Percentiles rank a stretch among this genome's conserved stretches.
phyloP scores from a whole-genome alignment of 495 filamentous ascomycete genomes.

The Daldinia vernicosa region DNA sequence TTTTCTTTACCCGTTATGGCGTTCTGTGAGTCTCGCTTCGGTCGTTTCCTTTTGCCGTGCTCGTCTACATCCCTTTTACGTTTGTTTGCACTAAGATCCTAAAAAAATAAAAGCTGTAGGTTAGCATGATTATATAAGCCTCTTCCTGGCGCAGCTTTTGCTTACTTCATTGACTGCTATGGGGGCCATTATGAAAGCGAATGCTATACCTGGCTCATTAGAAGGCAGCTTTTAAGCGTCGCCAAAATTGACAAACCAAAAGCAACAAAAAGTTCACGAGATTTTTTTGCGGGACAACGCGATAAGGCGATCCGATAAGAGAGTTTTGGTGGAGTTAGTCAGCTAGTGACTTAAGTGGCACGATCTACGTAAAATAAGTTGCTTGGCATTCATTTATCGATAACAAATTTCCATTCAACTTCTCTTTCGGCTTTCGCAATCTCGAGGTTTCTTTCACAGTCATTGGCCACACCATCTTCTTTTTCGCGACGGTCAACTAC shows the following conservation, averaged over 20 bases:
- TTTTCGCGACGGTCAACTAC: conserved; percentile 2
- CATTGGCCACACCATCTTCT: not conserved
- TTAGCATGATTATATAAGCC: not conserved
- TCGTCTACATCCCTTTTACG: conserved; percentile 42
- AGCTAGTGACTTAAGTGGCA: not conserved
- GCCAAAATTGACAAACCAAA: conserved; percentile 11
- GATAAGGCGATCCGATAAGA: conserved; percentile 43
- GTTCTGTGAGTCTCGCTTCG: conserved; percentile 29
- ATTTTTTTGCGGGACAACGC: conserved; percentile 38
- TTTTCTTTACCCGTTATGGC: not conserved
- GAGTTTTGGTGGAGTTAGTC: conserved; percentile 6
- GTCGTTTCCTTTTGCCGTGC: conserved; percentile 37
- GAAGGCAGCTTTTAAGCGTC: conserved; percentile 11
- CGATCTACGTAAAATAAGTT: not conserved
- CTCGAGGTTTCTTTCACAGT: not conserved
- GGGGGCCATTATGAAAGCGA: conserved; percentile 34
- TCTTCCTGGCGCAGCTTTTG: not conserved
- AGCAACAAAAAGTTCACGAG: conserved; percentile 34
- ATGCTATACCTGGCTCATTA: not conserved
- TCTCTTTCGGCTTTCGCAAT: conserved; percentile 8
- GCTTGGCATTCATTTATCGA: conserved; percentile 26
- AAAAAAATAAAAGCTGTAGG: conserved; percentile 3
- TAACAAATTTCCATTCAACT: conserved; percentile 16
- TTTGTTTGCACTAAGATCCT: conserved; percentile 32
- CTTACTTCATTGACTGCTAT: conserved; percentile 33